Conservation (phyloP, 139 green algal genomes). For the Closterium sp. region DNA sequence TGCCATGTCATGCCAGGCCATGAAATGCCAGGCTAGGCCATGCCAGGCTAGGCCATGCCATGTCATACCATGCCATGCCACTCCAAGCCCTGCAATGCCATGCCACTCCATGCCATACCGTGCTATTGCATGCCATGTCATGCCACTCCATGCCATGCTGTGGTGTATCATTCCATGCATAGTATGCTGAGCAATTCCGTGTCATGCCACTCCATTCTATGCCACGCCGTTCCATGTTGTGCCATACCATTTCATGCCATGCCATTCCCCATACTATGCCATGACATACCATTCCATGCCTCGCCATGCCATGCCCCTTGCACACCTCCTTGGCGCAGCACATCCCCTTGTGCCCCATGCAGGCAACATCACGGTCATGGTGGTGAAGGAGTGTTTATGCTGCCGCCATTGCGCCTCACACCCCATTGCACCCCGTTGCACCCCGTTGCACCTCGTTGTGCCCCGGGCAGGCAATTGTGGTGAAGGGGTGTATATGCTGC, state of each 20-base stretch:
- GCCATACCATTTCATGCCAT: neutral
- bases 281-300: neutral
- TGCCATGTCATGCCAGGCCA: neutral
- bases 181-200: too few relatives aligned
- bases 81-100: too few relatives aligned
- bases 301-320: too few relatives aligned
- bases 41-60: too few relatives aligned
- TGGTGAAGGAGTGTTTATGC: neutral
- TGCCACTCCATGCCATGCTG: neutral
- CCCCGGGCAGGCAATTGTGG: neutral
- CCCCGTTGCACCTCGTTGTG: neutral
- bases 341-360: too few relatives aligned
- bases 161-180: too few relatives aligned
- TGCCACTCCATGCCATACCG: neutral
- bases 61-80: neutral
- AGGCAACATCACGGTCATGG: neutral
- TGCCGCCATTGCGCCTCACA: neutral
- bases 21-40: too few relatives aligned
- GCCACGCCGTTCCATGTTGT: too few relatives aligned
- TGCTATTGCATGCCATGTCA: too few relatives aligned
- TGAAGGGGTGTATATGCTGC: neutral
- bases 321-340: too few relatives aligned
- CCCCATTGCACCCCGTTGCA: neutral
- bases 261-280: too few relatives aligned
- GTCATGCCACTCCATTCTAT: too few relatives aligned